Evolutionary conservation across 2,329 filamentous ascomycete genomes (phyloP).

Genomic region (Dendrostoma leiphaemia): DNA sequence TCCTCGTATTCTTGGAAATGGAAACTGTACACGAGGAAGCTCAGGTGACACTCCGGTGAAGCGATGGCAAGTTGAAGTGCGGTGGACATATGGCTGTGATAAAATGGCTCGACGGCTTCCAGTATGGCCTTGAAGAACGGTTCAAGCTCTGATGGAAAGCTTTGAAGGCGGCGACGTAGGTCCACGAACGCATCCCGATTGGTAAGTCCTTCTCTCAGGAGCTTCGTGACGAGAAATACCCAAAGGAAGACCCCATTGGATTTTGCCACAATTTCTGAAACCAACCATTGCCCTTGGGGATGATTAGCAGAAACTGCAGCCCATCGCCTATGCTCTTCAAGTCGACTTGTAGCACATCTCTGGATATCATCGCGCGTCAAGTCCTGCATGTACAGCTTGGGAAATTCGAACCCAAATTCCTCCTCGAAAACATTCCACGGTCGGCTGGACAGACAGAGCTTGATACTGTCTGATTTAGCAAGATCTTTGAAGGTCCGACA

Average conservation of each 20-base stretch:
- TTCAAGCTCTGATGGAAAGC: background rate
- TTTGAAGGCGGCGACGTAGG: background rate
- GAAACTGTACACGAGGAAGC: too few species aligned
- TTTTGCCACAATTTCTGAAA: background rate
- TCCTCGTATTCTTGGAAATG: too few species aligned
- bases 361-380: background rate
- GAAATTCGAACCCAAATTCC: background rate
- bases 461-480: background rate
- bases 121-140: background rate
- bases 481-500: background rate
- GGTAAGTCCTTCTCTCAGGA: background rate
- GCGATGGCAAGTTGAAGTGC: too few species aligned
- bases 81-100: conserved; percentile 1
- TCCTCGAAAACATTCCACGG: conserved; percentile 4
- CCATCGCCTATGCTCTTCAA: background rate
- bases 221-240: conserved; percentile 1
- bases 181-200: background rate
- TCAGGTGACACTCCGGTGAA: too few species aligned
- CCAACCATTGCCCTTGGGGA: background rate
- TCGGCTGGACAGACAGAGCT: background rate
- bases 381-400: background rate
- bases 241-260: conserved; percentile 4
- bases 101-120: background rate
- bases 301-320: background rate
- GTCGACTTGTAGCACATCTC: background rate